Conservation (phyloP, 1,284 basidiomycete species). For the Austroboletus novae-zelandiae region DNA sequence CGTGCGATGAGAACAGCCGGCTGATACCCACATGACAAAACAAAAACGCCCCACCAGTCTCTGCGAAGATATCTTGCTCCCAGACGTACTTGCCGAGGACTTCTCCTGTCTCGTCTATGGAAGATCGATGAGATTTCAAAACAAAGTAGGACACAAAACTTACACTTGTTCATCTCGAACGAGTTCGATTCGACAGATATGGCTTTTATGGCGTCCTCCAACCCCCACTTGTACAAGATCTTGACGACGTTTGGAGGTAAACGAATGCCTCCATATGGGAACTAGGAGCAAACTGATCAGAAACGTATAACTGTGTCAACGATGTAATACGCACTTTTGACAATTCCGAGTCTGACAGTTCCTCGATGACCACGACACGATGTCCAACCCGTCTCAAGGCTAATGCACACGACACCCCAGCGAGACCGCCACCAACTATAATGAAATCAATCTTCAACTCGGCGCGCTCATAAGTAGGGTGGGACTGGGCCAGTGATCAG, state of each 20-base stretch:
- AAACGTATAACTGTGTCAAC: neutral
- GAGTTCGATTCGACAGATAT: conserved; percentile 40
- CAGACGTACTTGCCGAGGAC: conserved; percentile 51
- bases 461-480: conserved; percentile 11
- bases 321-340: conserved; percentile 29
- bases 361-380: conserved; percentile 52
- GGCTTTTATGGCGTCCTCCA: conserved; percentile 37
- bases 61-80: conserved; percentile 52
- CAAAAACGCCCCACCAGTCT: conserved; percentile 54
- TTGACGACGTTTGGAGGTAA: conserved; percentile 58
- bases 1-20: neutral
- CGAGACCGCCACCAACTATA: conserved; percentile 50
- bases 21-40: conserved; percentile 45
- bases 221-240: conserved; percentile 55
- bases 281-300: conserved; percentile 4
- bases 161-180: conserved; percentile 41
- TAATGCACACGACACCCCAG: conserved; percentile 54
- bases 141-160: conserved; percentile 10
- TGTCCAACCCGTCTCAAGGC: conserved; percentile 56
- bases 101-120: conserved; percentile 45
- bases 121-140: conserved; percentile 4
- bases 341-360: conserved; percentile 31
- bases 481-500: conserved; percentile 12
- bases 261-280: conserved; percentile 41
- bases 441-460: conserved; percentile 43